These are phyloP conservation scores for Obba rivulosa DNA, from an alignment of 768 basidiomycete genomes.

Conservation along the genomic window DNA sequence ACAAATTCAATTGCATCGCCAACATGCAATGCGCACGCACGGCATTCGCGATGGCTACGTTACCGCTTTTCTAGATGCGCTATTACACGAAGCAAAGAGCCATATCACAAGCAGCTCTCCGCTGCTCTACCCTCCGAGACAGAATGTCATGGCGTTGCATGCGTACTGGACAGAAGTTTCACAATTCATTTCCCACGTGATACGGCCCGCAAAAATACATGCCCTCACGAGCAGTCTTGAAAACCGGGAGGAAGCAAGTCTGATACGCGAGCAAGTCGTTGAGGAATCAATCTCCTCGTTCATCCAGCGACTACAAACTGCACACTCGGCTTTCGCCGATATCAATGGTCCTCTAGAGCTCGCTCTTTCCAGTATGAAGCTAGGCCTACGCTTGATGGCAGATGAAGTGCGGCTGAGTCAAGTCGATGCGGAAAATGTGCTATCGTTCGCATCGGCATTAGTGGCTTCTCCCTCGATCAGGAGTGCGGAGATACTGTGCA, in stretches of 20 bases:
- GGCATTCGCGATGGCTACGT: constrained; percentile 53
- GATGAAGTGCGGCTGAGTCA: constrained; percentile 8
- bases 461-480: constrained; percentile 50
- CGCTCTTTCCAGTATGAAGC: constrained; percentile 57
- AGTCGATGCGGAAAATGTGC: constrained; percentile 7
- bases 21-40: constrained; percentile 48
- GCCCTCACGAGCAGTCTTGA: constrained; percentile 38
- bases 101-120: constrained; percentile 23
- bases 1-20: constrained; percentile 49
- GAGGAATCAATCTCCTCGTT: constrained; percentile 82
- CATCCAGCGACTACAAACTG: constrained; percentile 57
- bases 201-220: constrained; percentile 43
- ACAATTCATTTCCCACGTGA: constrained; percentile 64
- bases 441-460: constrained; percentile 28
- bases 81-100: constrained; percentile 26
- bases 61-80: constrained; percentile 37
- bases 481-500: constrained; percentile 31
- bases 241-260: constrained; percentile 31
- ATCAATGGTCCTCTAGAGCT: constrained; percentile 61
- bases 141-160: constrained; percentile 44
- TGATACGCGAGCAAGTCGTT: constrained; percentile 58
- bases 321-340: constrained; percentile 70
- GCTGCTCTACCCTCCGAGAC: constrained; percentile 13
- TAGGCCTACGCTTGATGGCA: constrained; percentile 63
- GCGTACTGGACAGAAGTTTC: constrained; percentile 72